Percentiles rank a stretch among this genome's conserved stretches.
These are phyloP conservation scores for Trichophyton benhamiae DNA, from an alignment of 2,329 filamentous ascomycete genomes.

Conservation along the genomic window DNA sequence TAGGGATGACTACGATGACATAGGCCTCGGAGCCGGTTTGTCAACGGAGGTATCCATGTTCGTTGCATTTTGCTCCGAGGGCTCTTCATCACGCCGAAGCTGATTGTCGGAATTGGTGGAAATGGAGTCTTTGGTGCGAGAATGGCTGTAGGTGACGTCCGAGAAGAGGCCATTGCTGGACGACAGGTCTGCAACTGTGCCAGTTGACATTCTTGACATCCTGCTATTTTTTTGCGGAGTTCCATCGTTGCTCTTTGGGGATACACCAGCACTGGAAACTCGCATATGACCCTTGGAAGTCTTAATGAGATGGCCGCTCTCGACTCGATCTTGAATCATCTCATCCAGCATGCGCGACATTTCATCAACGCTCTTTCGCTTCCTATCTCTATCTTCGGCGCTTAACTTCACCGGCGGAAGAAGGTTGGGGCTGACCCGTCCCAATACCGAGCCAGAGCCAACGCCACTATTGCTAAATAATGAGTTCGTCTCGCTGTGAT, in stretches of 20 bases:
- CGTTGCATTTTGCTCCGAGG: neutral
- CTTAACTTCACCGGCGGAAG: constrained; percentile 15
- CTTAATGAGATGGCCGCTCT: constrained; percentile 59
- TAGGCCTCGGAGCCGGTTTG: neutral
- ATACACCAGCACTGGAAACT: constrained; percentile 37
- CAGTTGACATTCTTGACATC: neutral
- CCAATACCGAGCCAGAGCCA: constrained; percentile 17
- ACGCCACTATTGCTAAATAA: constrained; percentile 18
- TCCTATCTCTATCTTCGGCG: constrained; percentile 34
- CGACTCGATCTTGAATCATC: constrained; percentile 85
- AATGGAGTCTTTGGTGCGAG: neutral
- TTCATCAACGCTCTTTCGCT: constrained; percentile 66
- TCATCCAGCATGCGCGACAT: constrained; percentile 90
- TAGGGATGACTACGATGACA: neutral
- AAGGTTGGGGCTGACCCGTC: constrained; percentile 19
- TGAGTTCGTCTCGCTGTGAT: neutral
- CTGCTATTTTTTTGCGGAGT: neutral
- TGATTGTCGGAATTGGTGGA: neutral
- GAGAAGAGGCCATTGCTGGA: neutral
- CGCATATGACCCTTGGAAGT: constrained; percentile 43
- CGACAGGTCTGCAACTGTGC: neutral
- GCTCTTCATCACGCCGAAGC: neutral
- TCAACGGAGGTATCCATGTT: neutral
- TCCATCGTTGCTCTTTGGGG: neutral
- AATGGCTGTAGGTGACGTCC: neutral